phyloP scores from a whole-genome alignment of 2,329 filamentous ascomycete species.

The Celoporthe dispersa region DNA sequence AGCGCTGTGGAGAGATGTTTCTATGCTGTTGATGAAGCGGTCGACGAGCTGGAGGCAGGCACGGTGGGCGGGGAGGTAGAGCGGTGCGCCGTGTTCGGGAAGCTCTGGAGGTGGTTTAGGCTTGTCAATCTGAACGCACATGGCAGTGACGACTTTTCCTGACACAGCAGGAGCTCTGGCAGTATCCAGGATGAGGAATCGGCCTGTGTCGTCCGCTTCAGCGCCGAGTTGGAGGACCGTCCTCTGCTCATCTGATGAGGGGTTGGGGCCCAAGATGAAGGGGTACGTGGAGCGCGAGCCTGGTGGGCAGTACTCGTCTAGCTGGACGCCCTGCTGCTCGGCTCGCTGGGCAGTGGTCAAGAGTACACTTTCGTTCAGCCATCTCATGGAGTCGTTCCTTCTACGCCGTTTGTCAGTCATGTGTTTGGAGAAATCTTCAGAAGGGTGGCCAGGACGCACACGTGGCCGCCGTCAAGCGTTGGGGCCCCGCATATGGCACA shows the following conservation, averaged over 20 bases:
- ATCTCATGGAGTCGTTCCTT: no score
- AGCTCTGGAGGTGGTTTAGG: neutral
- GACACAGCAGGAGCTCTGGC: neutral
- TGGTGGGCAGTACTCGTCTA: no score
- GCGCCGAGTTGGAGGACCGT: neutral
- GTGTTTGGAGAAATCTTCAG: no score
- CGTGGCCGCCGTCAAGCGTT: no score
- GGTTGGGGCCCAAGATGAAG: no score
- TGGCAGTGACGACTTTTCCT: neutral
- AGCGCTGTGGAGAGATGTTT: neutral
- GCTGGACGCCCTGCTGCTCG: no score
- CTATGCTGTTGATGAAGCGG: neutral
- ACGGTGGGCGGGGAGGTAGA: neutral
- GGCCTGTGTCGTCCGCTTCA: no score
- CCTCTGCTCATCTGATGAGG: neutral
- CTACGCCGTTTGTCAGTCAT: no score
- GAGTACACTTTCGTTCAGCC: no score
- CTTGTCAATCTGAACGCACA: neutral
- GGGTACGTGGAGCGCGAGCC: no score
- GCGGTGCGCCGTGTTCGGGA: neutral
- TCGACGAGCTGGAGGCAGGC: neutral
- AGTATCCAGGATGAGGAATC: neutral
- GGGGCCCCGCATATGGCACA: neutral
- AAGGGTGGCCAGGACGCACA: no score
- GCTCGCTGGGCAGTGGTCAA: no score